A percentile compares a stretch with the other conserved stretches of the same genome.
These are phyloP conservation scores for Syzygium jambos DNA, from an alignment of 345 rosid genomes.

Conservation along the genomic window DNA sequence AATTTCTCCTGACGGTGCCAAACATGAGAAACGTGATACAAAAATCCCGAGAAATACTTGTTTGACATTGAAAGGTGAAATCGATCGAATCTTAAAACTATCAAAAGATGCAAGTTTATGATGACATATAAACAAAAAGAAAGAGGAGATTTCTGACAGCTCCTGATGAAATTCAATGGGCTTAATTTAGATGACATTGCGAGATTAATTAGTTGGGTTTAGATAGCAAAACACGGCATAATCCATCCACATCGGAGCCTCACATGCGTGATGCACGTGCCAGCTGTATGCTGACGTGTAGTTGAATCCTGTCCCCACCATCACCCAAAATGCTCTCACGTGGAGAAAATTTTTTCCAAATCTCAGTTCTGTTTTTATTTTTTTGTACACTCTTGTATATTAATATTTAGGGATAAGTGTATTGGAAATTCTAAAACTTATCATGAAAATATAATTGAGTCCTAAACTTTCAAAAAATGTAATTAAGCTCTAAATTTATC, in stretches of 20 bases:
- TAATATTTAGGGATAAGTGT: not conserved
- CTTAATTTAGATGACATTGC: not conserved
- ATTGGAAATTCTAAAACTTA: no score
- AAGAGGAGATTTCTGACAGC: not conserved
- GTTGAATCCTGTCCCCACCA: not conserved
- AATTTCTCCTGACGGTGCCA: not conserved
- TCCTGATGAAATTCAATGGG: not conserved
- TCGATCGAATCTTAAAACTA: not conserved
- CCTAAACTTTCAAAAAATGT: no score
- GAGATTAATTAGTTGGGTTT: not conserved
- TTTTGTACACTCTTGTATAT: not conserved
- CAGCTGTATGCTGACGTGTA: not conserved
- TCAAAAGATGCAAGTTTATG: not conserved
- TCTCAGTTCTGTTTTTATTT: not conserved
- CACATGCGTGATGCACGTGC: not conserved
- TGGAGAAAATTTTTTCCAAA: not conserved
- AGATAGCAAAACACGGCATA: not conserved
- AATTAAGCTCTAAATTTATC: no score
- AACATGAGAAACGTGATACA: not conserved
- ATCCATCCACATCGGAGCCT: not conserved
- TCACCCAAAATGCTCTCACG: not conserved
- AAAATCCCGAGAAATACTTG: not conserved
- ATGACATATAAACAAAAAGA: not conserved
- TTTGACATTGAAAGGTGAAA: not conserved
- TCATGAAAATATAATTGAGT: no score